These are phyloP conservation scores for Kodamaea fukazawae DNA, from an alignment of 805 yeast genomes.

Conservation along the genomic window DNA sequence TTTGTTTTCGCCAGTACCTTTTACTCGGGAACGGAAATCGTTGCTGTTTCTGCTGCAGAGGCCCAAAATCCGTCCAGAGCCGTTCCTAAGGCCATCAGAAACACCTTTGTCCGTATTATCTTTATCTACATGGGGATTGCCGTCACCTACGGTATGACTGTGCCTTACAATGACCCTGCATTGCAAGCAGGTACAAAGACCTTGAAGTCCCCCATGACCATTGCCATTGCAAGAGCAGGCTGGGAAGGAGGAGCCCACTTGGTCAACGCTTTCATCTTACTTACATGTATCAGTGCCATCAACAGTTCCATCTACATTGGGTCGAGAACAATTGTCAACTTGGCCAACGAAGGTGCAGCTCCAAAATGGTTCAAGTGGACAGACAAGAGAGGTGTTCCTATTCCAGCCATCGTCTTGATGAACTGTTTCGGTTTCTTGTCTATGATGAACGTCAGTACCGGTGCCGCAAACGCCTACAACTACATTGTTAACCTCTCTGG, in stretches of 20 bases:
- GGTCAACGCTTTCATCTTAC: constrained; percentile 58
- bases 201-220: constrained; percentile 43
- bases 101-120: constrained; percentile 53
- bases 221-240: constrained; percentile 40
- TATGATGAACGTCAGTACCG: constrained; percentile 54
- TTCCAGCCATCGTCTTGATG: constrained; percentile 53
- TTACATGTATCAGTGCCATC: constrained; percentile 66
- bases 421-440: constrained; percentile 56
- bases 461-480: constrained; percentile 57
- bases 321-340: constrained; percentile 61
- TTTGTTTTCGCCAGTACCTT: constrained; percentile 61
- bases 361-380: constrained; percentile 54
- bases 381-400: constrained; percentile 62
- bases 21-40: constrained; percentile 56
- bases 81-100: constrained; percentile 56
- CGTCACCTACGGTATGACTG: constrained; percentile 57
- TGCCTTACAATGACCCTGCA: constrained; percentile 52
- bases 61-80: constrained; percentile 56
- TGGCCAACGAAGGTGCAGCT: constrained; percentile 61
- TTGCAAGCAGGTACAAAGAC: constrained; percentile 37
- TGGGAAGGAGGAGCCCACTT: constrained; percentile 48
- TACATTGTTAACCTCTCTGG: constrained; percentile 65
- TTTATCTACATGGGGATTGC: constrained; percentile 53
- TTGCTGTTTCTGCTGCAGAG: constrained; percentile 61
- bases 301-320: constrained; percentile 70